Evolutionary conservation across 371 early-diverging fungal genomes (phyloP).

Genomic region (Batrachochytrium dendrobatidis): DNA sequence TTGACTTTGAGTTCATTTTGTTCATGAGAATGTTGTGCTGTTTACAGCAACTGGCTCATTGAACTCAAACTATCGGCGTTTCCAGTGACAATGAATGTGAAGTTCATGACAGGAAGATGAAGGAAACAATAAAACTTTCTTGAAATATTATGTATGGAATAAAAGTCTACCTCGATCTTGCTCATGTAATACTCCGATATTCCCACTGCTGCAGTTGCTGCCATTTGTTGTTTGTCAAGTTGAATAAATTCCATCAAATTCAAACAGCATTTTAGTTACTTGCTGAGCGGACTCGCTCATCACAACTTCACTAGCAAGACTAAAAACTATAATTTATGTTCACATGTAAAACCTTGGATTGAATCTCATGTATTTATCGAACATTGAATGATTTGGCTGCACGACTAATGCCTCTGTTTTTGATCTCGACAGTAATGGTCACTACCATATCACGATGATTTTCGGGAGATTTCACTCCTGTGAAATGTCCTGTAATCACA

Average conservation of each 20-base stretch:
- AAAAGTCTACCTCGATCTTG: slow-evolving; percentile 39
- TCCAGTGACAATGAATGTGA: not conserved
- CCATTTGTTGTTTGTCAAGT: slow-evolving; percentile 4
- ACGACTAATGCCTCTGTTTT: not conserved
- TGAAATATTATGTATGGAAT: not conserved
- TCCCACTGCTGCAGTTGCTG: slow-evolving; percentile 19
- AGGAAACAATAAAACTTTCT: not conserved
- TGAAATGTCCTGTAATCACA: slow-evolving; percentile 11
- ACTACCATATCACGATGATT: slow-evolving; percentile 18
- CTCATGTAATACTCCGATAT: slow-evolving; percentile 42
- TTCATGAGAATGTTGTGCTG: not conserved
- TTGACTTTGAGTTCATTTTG: no score
- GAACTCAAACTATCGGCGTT: not conserved
- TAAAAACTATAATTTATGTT: no score
- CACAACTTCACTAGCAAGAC: no score
- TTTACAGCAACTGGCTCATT: not conserved
- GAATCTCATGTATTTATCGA: no score
- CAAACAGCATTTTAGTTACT: no score
- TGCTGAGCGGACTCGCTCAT: no score
- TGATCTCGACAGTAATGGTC: not conserved
- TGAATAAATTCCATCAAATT: no score
- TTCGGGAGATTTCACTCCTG: slow-evolving; percentile 9
- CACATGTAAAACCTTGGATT: no score
- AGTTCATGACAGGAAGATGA: not conserved
- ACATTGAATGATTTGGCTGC: no score